Evolutionary conservation across 2,329 filamentous ascomycete genomes (phyloP), one percentile per base, ranked within the genome.

Genomic region (Thyridium curvatum): DNA sequence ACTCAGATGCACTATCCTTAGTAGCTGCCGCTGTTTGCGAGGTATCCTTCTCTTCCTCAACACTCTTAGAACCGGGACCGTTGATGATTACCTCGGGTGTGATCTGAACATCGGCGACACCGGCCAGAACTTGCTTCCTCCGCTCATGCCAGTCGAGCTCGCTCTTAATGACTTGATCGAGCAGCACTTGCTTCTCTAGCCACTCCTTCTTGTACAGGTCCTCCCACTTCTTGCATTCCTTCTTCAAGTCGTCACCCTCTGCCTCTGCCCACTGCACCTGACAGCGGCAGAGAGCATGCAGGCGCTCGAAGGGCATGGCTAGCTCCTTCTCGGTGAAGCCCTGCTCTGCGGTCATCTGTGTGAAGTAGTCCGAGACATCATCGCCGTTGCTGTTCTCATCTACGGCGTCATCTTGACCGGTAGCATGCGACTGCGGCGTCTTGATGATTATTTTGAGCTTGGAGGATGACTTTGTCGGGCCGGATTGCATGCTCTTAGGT

Each of bases 131-230:
- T 4, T 69, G 68, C 49, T 72, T 63, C 31, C 77, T 71, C 38
- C 78, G 68, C 41, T 72, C 66, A 49, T 80, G 76, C 64, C 82
- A 80, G 56, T 82, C 78, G 28, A 77, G 69, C 56, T 91, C 86
- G 51, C 68, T 72, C 51, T 72, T 61, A 49, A 87, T 72, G 26
- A 84, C 72, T 53, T 88, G 86, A 41, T 86, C 77, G n/a, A 93
- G 61, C 14, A 91, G 60, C 21, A 86, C 72, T 60, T 93, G 86
- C 60, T 91, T 91, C 60, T 86, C 79, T 12, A 79, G 65, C 86
- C 86, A 93, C 55, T 88, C 84, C 45, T 79, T 71, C 56, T 77
- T 77, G 59, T 84, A 81, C 12, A 71, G 52, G 29, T 76, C 74
- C 57, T 91, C 84, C 58, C 84, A 73, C 32, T 66, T 65, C 46